A percentile compares a stretch with the other conserved stretches of the same genome.
Conservation (phyloP, 2,329 filamentous ascomycete species). For the Diaporthe velutina region DNA sequence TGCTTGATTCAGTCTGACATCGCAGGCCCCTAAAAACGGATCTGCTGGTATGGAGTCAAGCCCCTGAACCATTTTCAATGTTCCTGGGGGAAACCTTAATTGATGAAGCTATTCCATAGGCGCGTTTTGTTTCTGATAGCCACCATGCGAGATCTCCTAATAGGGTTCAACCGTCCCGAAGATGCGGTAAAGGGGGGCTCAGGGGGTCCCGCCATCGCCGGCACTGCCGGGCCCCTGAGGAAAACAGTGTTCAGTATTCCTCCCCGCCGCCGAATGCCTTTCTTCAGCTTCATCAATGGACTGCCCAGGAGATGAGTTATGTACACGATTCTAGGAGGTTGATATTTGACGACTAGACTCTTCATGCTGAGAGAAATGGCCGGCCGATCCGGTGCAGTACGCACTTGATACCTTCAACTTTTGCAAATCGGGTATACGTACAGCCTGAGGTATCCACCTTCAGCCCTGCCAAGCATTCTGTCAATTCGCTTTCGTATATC, state of each 20-base stretch:
- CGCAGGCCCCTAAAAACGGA: background rate
- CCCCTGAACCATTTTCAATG: background rate
- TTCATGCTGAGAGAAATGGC: background rate
- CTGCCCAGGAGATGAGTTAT: background rate
- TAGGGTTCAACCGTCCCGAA: conserved; percentile 23
- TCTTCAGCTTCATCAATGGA: background rate
- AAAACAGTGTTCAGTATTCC: too few species aligned
- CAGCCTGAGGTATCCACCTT: background rate
- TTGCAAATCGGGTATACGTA: background rate
- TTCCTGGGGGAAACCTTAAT: conserved; percentile 10
- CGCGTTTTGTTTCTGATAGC: background rate
- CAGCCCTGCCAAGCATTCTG: conserved; percentile 17
- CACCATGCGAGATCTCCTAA: background rate
- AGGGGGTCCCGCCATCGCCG: background rate
- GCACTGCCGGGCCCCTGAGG: conserved; percentile 15
- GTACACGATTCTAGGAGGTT: background rate
- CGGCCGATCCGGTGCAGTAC: background rate
- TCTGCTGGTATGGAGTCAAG: background rate
- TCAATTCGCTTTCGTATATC: background rate
- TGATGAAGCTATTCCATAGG: background rate
- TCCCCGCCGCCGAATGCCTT: too few species aligned
- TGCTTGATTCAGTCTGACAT: background rate
- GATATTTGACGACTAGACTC: background rate
- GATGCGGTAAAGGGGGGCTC: background rate
- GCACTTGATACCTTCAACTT: background rate